Evolutionary conservation across 768 basidiomycete genomes (phyloP).

Genomic region (Termitomyces sp.): DNA sequence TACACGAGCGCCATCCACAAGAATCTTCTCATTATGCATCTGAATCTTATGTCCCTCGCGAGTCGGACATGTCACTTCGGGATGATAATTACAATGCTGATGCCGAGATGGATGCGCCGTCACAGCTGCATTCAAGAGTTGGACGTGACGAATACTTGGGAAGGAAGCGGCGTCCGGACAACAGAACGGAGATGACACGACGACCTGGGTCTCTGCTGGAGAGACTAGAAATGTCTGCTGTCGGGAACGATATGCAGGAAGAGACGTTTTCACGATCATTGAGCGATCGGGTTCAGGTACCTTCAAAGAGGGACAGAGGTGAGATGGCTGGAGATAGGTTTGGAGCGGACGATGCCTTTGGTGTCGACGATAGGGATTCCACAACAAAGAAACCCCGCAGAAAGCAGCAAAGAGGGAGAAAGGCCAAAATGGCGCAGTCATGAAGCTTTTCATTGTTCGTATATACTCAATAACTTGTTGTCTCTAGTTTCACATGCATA

Average conservation of each 20-base stretch:
- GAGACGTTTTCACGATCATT: conserved; percentile 21
- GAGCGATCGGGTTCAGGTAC: conserved; percentile 32
- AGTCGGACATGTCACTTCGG: background rate
- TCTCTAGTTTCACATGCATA: background rate
- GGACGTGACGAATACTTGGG: background rate
- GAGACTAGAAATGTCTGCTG: conserved; percentile 23
- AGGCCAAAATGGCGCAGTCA: conserved; percentile 11
- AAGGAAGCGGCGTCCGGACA: conserved; percentile 1
- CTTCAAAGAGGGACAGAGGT: conserved; percentile 33
- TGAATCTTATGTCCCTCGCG: background rate
- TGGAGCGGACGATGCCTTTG: conserved; percentile 17
- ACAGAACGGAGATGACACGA: conserved; percentile 11
- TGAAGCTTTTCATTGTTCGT: background rate
- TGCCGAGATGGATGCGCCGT: background rate
- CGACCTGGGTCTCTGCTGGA: conserved; percentile 27
- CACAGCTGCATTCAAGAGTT: background rate
- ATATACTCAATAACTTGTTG: background rate
- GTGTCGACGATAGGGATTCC: conserved; percentile 23
- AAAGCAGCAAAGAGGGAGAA: conserved; percentile 20
- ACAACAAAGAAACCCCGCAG: conserved; percentile 22
- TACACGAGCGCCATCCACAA: background rate
- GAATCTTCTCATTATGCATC: background rate
- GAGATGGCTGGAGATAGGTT: conserved; percentile 19
- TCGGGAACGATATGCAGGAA: conserved; percentile 7
- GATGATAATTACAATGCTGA: background rate